Evolutionary conservation across 75 land plant species (phyloP).

Genomic region (Adiantum capillusveneris): DNA sequence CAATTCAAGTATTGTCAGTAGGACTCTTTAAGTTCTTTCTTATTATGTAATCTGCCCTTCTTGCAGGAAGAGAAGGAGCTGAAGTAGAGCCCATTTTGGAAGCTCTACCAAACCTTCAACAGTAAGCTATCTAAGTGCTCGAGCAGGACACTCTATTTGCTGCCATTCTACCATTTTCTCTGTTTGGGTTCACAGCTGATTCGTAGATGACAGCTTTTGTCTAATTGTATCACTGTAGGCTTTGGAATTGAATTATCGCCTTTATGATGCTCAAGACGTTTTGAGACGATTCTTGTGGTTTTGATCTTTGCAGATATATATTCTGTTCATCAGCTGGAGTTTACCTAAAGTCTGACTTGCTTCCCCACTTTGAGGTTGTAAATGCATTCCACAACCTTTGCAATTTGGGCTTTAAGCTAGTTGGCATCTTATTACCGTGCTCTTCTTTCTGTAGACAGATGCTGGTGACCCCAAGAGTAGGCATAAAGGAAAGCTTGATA

Average conservation of each 20-base stretch:
- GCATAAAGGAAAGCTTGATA: slow-evolving; percentile 98
- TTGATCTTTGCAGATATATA: slow-evolving; percentile 57
- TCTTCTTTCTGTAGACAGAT: slow-evolving; percentile 40
- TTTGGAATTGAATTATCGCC: too few relatives aligned
- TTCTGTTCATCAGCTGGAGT: slow-evolving; percentile 99
- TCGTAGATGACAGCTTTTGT: too few relatives aligned
- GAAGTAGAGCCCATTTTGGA: slow-evolving; percentile 96
- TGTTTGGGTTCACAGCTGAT: too few relatives aligned
- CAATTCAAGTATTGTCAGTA: too few relatives aligned
- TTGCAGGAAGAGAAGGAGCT: slow-evolving; percentile 79
- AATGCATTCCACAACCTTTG: background rate
- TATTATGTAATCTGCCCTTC: too few relatives aligned
- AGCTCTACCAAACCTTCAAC: slow-evolving; percentile 81
- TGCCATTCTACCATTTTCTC: background rate
- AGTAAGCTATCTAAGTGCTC: slow-evolving; percentile 53
- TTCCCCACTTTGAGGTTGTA: slow-evolving; percentile 88
- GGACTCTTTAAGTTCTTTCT: too few relatives aligned
- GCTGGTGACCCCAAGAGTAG: slow-evolving; percentile 98
- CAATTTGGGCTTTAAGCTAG: background rate
- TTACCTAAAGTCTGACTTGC: slow-evolving; percentile 80
- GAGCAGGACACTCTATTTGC: background rate
- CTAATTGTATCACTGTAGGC: too few relatives aligned
- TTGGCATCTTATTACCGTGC: too few relatives aligned
- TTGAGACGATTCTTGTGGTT: background rate
- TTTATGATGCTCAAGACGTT: too few relatives aligned